Evolutionary conservation across 2,329 filamentous ascomycete genomes (phyloP).

Genomic region (Nemania diffusa): DNA sequence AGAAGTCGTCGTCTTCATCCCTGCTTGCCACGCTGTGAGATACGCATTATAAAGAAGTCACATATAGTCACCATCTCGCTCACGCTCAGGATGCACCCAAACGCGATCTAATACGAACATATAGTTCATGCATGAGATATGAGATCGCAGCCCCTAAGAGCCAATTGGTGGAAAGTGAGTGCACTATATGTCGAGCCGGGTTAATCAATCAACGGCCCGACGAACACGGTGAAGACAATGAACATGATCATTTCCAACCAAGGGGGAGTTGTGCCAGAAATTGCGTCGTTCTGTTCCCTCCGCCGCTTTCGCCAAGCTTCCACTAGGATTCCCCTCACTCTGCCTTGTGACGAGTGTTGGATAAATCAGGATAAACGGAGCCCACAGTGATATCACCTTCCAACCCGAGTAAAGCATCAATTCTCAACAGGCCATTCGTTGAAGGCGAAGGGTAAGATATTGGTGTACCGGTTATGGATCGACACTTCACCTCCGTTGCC

Average conservation of each 20-base stretch:
- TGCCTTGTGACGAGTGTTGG: conserved; percentile 19
- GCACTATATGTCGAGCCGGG: not conserved
- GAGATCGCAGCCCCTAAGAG: not conserved
- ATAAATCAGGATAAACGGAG: conserved; percentile 34
- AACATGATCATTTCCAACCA: conserved; percentile 6
- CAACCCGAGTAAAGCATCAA: conserved; percentile 2
- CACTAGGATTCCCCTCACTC: conserved; percentile 24
- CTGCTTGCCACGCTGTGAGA: not conserved
- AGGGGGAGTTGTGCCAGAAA: not conserved
- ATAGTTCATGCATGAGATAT: not conserved
- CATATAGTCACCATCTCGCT: not conserved
- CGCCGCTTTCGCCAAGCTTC: conserved; percentile 13
- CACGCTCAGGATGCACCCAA: not conserved
- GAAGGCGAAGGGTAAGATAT: not conserved
- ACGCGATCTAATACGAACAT: not conserved
- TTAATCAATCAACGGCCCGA: conserved; percentile 6
- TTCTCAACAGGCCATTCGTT: not conserved
- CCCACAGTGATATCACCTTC: conserved; percentile 11
- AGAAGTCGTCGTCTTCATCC: not conserved
- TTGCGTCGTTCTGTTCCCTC: conserved; percentile 2
- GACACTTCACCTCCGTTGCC: not conserved
- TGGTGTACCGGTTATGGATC: not conserved
- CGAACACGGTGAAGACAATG: not conserved
- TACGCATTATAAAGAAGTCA: not conserved
- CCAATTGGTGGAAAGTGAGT: not conserved